Percentiles rank a stretch among this genome's conserved stretches.
These are phyloP conservation scores for Entonaema liquescens DNA, from an alignment of 495 filamentous ascomycete species.

Conservation along the genomic window DNA sequence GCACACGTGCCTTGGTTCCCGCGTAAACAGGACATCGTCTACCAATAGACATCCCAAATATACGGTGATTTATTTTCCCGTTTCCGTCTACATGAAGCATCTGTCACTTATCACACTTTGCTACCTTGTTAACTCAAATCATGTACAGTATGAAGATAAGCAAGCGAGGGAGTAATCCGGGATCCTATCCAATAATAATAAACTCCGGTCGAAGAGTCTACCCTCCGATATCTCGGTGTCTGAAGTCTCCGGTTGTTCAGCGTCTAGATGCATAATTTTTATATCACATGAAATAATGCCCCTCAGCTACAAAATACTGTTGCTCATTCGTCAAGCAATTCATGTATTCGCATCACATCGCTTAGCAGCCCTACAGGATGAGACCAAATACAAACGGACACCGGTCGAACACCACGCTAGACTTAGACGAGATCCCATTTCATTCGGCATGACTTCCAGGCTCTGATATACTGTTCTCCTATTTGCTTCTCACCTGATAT, in stretches of 20 bases:
- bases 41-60: neutral
- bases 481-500: neutral
- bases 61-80: neutral
- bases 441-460: neutral
- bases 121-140: neutral
- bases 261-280: neutral
- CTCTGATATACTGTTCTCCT: neutral
- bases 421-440: constrained; percentile 23
- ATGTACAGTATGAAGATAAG: neutral
- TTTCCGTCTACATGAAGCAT: neutral
- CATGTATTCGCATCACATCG: neutral
- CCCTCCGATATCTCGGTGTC: neutral
- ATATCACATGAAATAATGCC: neutral
- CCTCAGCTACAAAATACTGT: neutral
- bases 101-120: neutral
- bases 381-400: constrained; percentile 10
- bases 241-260: neutral
- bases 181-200: neutral
- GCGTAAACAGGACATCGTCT: neutral
- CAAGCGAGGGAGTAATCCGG: neutral
- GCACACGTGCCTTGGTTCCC: neutral
- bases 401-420: constrained; percentile 1
- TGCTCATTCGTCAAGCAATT: neutral
- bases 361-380: neutral
- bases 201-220: neutral